phyloP scores from a whole-genome alignment of 345 rosid genomes.

The Sisymbrium irio region DNA sequence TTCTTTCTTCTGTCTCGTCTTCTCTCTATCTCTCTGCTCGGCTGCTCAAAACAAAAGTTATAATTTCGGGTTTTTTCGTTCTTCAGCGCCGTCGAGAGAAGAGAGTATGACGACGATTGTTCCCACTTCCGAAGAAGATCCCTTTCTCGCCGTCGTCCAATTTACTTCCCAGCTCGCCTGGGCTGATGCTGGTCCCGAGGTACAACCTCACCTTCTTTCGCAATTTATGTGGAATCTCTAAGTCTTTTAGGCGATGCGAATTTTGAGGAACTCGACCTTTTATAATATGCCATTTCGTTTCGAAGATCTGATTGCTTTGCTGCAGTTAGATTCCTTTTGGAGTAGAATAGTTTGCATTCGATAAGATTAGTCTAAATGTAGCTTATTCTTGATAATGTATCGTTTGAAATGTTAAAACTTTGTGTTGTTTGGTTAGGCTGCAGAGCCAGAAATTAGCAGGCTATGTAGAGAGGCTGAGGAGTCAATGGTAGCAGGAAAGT shows the following conservation, averaged over 20 bases:
- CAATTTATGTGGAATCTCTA: neutral
- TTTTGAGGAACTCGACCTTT: slow-evolving; percentile 1
- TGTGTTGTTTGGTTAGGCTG: slow-evolving; percentile 47
- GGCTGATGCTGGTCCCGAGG: slow-evolving; percentile 99
- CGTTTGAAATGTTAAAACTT: neutral
- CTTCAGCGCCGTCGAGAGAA: slow-evolving; percentile 32
- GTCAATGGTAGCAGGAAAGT: slow-evolving; percentile 53
- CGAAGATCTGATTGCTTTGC: neutral
- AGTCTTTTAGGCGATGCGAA: neutral
- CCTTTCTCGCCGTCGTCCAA: slow-evolving; percentile 82
- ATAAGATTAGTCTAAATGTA: neutral
- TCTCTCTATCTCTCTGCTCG: slow-evolving; percentile 27
- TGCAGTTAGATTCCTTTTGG: slow-evolving; percentile 1
- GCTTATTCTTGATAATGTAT: neutral
- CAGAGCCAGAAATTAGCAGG: slow-evolving; percentile 69
- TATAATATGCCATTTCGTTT: neutral
- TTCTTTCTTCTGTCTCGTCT: neutral
- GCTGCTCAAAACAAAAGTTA: slow-evolving; percentile 24
- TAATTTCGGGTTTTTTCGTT: neutral
- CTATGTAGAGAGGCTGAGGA: slow-evolving; percentile 83
- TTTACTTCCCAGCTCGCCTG: slow-evolving; percentile 91
- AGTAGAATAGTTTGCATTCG: neutral
- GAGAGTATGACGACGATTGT: slow-evolving; percentile 74
- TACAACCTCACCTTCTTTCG: slow-evolving; percentile 11
- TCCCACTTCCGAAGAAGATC: slow-evolving; percentile 95